Conservation (phyloP, 106 monocot species). For the Apostasia ramifera region DNA sequence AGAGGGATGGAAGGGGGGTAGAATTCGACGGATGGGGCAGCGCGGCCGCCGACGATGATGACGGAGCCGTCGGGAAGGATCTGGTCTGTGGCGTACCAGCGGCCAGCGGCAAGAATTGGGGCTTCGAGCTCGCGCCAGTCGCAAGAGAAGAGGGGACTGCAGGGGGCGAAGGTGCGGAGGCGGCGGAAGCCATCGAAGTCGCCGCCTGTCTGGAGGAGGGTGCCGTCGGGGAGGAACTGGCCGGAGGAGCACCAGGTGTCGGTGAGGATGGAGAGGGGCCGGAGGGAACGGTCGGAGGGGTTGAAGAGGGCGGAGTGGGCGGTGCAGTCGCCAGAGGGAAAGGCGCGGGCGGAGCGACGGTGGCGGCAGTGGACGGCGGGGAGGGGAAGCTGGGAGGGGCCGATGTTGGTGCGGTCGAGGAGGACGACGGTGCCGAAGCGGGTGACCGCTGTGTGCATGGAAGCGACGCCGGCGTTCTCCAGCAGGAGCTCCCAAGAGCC, state of each 20-base stretch:
- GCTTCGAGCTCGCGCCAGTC: slow-evolving; percentile 47
- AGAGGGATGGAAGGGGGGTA: slow-evolving; percentile 19
- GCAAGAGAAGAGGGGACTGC: slow-evolving; percentile 7
- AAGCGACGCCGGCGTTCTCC: slow-evolving; percentile 58
- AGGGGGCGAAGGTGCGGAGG: slow-evolving; percentile 37
- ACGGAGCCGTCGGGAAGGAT: slow-evolving; percentile 55
- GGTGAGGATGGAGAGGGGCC: slow-evolving; percentile 45
- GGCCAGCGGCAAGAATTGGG: slow-evolving; percentile 25
- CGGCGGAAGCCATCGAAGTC: slow-evolving; percentile 41
- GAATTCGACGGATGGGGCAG: slow-evolving; percentile 45
- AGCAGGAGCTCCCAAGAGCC: slow-evolving; percentile 63
- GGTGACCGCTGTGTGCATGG: slow-evolving; percentile 79
- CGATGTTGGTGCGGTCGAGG: slow-evolving; percentile 80
- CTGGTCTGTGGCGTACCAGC: slow-evolving; percentile 74
- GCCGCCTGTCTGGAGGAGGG: slow-evolving; percentile 68
- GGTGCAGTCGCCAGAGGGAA: slow-evolving; percentile 40
- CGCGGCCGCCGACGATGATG: slow-evolving; percentile 57
- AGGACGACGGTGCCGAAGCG: slow-evolving; percentile 57
- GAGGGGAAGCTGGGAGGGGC: slow-evolving; percentile 44
- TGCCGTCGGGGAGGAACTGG: slow-evolving; percentile 62
- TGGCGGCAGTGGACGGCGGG: slow-evolving; percentile 18
- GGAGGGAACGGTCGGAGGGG: slow-evolving; percentile 23
- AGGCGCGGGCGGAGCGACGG: slow-evolving; percentile 23
- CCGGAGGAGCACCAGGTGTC: slow-evolving; percentile 81
- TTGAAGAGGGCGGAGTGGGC: slow-evolving; percentile 67